phyloP scores from a whole-genome alignment of 2,329 filamentous ascomycete species.

The Xylaria arbuscula region DNA sequence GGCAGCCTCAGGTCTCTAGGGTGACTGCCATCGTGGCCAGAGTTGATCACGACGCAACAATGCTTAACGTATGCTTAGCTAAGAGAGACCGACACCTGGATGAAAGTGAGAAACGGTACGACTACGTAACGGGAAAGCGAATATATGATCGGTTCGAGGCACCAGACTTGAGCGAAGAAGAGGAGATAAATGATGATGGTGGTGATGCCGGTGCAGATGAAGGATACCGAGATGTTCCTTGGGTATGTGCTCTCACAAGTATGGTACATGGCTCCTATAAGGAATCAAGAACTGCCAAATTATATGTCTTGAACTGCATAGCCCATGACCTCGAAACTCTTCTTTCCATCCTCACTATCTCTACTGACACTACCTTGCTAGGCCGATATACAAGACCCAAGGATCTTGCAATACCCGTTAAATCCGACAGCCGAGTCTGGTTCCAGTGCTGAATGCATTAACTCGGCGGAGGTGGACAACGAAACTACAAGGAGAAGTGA shows the following conservation, averaged over 20 bases:
- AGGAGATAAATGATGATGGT: conserved; percentile 64
- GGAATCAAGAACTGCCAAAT: neutral
- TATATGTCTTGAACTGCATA: neutral
- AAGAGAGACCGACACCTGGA: conserved; percentile 71
- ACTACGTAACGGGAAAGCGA: conserved; percentile 75
- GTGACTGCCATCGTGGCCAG: conserved; percentile 75
- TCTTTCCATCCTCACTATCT: neutral
- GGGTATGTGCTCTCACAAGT: conserved; percentile 49
- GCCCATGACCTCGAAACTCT: neutral
- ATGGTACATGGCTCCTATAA: neutral
- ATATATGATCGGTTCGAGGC: conserved; percentile 84
- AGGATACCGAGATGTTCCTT: conserved; percentile 69
- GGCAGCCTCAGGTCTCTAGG: conserved; percentile 72
- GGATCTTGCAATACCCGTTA: conserved; percentile 65
- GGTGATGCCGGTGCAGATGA: conserved; percentile 59
- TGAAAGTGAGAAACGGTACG: conserved; percentile 67
- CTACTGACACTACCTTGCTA: conserved; percentile 24
- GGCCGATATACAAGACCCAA: conserved; percentile 73
- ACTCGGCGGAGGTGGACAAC: conserved; percentile 4
- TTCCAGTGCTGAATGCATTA: conserved; percentile 5
- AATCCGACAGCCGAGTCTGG: conserved; percentile 27
- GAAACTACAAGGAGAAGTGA: neutral
- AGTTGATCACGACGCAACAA: conserved; percentile 61
- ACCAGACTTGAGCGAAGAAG: conserved; percentile 71
- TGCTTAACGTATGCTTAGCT: conserved; percentile 73